phyloP scores from a whole-genome alignment of 1,284 basidiomycete species.

The Ceratobasidium papillatum region DNA sequence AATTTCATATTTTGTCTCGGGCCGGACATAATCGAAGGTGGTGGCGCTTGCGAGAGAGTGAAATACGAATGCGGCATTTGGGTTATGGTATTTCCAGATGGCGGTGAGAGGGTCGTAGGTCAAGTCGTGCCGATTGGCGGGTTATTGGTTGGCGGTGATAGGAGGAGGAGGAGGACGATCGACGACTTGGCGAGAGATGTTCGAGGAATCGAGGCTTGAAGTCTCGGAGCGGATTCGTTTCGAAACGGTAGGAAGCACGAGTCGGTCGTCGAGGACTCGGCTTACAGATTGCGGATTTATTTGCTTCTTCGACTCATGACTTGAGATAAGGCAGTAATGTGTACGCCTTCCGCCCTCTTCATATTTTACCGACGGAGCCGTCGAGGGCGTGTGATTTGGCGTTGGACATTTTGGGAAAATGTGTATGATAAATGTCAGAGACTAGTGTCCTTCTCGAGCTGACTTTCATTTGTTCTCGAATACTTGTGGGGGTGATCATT shows the following conservation, averaged over 20 bases:
- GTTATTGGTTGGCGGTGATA: background rate
- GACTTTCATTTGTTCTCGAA: background rate
- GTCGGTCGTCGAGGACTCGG: background rate
- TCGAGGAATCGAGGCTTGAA: background rate
- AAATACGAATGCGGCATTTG: background rate
- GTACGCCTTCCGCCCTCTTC: background rate
- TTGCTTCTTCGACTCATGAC: no score
- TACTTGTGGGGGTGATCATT: background rate
- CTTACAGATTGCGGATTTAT: background rate
- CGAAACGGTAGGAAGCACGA: background rate
- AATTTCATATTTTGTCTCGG: background rate
- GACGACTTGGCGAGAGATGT: background rate
- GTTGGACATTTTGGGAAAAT: background rate
- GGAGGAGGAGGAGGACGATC: background rate
- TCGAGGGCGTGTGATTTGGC: background rate
- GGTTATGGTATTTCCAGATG: background rate
- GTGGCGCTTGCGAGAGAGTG: background rate
- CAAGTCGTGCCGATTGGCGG: no score
- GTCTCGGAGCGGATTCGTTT: background rate
- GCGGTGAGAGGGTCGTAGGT: no score
- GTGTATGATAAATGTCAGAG: no score
- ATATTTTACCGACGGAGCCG: background rate
- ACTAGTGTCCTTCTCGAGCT: background rate
- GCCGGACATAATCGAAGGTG: background rate
- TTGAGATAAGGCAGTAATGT: background rate